Base-by-base conservation (phyloP, 2,329 filamentous ascomycete genomes). In the Fusarium stilboides region DNA sequence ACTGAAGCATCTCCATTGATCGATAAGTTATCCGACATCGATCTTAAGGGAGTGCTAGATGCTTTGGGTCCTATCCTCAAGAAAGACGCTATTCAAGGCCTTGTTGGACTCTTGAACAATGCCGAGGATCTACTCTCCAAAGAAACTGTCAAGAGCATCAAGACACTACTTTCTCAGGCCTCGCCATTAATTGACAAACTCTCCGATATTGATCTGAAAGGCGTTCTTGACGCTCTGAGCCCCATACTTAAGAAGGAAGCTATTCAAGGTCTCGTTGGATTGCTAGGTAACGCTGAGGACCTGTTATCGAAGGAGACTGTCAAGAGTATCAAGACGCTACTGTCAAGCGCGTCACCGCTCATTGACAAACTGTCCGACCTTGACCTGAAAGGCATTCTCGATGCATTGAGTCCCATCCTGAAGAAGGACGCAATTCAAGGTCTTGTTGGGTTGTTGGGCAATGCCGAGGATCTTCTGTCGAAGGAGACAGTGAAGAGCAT, bases 361-460 rank as follows among this genome's bases (percentile, higher is more conserved):
- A 69, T 78, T 2, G 68, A 77, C 2, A 70, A 71, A 8, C 46
- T 79, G 0, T 57, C 75, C 13, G 74, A 78, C 19, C 66, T 82
- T 13, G 77, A 82, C 20, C 66, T 83, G 0, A 66, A 77, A 56
- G 75, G 74, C 8, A 55, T 81, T 0, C 51, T 81, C 1, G 65
- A 77, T 1, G 64, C 66, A 0, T 52, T 72, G 1, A 64, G 61
- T 44, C 73, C 77, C 0, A 64, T 79, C 1, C 50, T 79, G 1
- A 75, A 71, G 9, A 60, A 70, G 24, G 74, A 78, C 0, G 71
- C 71, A 0, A 74, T 78, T 6, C 53, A 77, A n/a, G 74, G 71
- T 6, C 62, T 78, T 13, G 72, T 77, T 0, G 57, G 44, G 0
- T 60, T 79, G 0, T 15, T 79, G 0, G 44, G 60, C 5, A 77